Conservation (phyloP, 306 rosid genomes). For the Aeschynomene evenia region DNA sequence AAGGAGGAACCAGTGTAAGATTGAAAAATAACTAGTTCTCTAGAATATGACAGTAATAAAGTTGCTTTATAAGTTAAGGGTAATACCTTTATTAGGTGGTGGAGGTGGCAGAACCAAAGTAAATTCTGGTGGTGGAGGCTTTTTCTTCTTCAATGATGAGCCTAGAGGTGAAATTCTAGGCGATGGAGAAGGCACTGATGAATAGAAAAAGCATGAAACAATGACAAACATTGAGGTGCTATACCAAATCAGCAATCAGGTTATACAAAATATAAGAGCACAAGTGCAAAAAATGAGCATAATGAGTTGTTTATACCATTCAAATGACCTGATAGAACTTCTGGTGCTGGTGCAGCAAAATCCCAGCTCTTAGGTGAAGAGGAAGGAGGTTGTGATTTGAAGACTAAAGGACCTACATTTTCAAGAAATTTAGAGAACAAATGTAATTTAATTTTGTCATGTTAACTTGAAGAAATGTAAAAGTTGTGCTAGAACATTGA, state of each 20-base stretch:
- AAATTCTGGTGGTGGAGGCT: slow-evolving; percentile 55
- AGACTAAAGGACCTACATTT: slow-evolving; percentile 46
- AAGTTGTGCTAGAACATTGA: neutral
- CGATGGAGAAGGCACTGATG: slow-evolving; percentile 54
- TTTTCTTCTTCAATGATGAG: slow-evolving; percentile 47
- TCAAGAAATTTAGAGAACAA: slow-evolving; percentile 3
- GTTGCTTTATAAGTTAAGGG: slow-evolving; percentile 5
- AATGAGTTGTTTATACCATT: slow-evolving; percentile 45
- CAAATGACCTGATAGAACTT: slow-evolving; percentile 32
- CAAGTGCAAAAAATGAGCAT: slow-evolving; percentile 2
- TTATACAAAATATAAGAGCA: neutral
- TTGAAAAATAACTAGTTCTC: neutral
- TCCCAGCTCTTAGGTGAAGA: slow-evolving; percentile 42
- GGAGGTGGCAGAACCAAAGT: slow-evolving; percentile 69
- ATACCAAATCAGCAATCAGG: neutral
- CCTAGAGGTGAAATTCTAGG: slow-evolving; percentile 58
- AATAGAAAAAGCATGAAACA: slow-evolving; percentile 29
- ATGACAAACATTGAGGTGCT: slow-evolving; percentile 8
- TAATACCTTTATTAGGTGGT: slow-evolving; percentile 69
- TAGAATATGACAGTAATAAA: neutral
- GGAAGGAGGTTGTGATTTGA: slow-evolving; percentile 41
- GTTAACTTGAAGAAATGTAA: slow-evolving; percentile 11
- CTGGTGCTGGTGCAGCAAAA: slow-evolving; percentile 28
- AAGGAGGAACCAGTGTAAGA: neutral
- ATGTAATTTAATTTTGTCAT: neutral